Percentiles rank a stretch among this genome's conserved stretches.
phyloP scores from a whole-genome alignment of 192 early-diverging fungal genomes.

The Podila verticillata region DNA sequence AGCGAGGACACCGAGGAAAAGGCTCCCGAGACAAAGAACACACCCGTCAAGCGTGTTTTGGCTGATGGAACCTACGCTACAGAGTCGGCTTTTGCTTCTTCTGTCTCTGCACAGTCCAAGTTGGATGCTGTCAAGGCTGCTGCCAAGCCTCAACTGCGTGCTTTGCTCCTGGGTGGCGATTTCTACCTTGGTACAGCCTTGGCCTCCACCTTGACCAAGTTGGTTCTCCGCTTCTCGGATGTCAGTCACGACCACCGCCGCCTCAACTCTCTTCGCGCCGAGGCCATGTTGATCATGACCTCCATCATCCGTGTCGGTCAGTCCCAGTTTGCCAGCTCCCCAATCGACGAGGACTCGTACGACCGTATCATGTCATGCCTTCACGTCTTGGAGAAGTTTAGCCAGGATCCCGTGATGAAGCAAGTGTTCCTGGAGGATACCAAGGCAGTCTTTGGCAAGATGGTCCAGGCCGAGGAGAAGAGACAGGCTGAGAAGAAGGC shows the following conservation, averaged over 20 bases:
- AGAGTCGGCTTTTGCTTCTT: slow-evolving; percentile 85
- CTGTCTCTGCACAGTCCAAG: slow-evolving; percentile 52
- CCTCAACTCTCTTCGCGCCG: slow-evolving; percentile 89
- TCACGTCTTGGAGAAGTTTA: slow-evolving; percentile 73
- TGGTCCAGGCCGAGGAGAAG: slow-evolving; percentile 76
- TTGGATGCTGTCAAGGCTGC: slow-evolving; percentile 63
- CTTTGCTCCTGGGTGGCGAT: slow-evolving; percentile 91
- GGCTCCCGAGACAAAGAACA: slow-evolving; percentile 37
- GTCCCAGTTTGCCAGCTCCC: slow-evolving; percentile 82
- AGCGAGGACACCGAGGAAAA: slow-evolving; percentile 61
- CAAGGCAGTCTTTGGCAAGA: slow-evolving; percentile 68
- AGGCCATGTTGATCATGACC: slow-evolving; percentile 98
- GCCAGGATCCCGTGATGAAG: slow-evolving; percentile 62
- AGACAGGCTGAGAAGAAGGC: slow-evolving; percentile 68
- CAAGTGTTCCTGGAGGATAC: slow-evolving; percentile 68
- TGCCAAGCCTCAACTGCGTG: slow-evolving; percentile 78
- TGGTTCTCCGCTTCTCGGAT: slow-evolving; percentile 82
- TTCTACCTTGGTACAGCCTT: slow-evolving; percentile 93
- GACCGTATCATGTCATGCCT: slow-evolving; percentile 92
- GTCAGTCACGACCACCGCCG: slow-evolving; percentile 56
- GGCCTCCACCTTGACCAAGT: slow-evolving; percentile 88
- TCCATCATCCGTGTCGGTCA: slow-evolving; percentile 93
- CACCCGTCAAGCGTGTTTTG: slow-evolving; percentile 81
- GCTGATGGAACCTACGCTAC: slow-evolving; percentile 99
- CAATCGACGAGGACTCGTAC: slow-evolving; percentile 97